These are phyloP conservation scores for Ophiostoma fasciatum DNA, from an alignment of 2,329 filamentous ascomycete genomes.

Conservation along the genomic window DNA sequence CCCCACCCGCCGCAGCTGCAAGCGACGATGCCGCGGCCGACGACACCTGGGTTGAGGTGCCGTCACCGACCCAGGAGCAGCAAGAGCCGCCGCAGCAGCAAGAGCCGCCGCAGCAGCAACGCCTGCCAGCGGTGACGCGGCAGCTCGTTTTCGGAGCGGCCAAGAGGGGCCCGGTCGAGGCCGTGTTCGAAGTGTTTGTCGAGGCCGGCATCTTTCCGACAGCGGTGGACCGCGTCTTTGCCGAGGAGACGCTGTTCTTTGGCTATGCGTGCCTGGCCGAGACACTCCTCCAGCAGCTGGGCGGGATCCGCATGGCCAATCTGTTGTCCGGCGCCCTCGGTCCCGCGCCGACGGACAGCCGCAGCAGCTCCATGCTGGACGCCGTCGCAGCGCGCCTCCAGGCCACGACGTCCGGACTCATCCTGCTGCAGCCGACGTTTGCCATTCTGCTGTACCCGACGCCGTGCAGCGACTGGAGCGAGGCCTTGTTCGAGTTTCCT, in stretches of 20 bases:
- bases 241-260: slow-evolving; percentile 16
- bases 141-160: slow-evolving; percentile 2
- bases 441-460: slow-evolving; percentile 27
- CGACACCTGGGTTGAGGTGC: not conserved
- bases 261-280: slow-evolving; percentile 16
- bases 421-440: slow-evolving; percentile 18
- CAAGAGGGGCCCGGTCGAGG: slow-evolving; percentile 8
- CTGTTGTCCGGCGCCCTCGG: slow-evolving; percentile 16
- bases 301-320: slow-evolving; percentile 5
- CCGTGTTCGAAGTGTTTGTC: slow-evolving; percentile 15
- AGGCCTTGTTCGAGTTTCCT: slow-evolving; percentile 9
- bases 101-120: not conserved
- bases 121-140: not conserved
- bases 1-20: not conserved
- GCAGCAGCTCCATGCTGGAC: slow-evolving; percentile 11
- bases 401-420: slow-evolving; percentile 21
- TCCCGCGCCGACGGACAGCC: slow-evolving; percentile 4
- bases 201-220: not conserved
- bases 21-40: not conserved
- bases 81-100: too few relatives aligned
- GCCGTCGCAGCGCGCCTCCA: slow-evolving; percentile 21
- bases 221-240: slow-evolving; percentile 11
- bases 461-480: slow-evolving; percentile 21
- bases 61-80: not conserved
- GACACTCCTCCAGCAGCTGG: slow-evolving; percentile 11